These are phyloP conservation scores for Eucalyptus dawsonii DNA, from an alignment of 345 rosid genomes.

Conservation along the genomic window DNA sequence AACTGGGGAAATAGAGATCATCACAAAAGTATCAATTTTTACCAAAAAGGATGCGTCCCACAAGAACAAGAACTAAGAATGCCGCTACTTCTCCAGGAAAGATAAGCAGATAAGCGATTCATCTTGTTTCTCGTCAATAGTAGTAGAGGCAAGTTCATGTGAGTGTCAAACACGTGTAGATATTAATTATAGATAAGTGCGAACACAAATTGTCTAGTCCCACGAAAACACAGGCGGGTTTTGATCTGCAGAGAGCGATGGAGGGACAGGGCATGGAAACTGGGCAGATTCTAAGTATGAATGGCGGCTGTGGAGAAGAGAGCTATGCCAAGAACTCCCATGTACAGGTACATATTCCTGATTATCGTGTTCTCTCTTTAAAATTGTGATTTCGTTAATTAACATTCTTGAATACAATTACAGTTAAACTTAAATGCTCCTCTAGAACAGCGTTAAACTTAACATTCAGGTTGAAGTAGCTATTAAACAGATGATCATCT, in stretches of 20 bases:
- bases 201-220: neutral
- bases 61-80: neutral
- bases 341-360: neutral
- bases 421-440: neutral
- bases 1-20: neutral
- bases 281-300: conserved; percentile 4
- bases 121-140: neutral
- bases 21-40: neutral
- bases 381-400: neutral
- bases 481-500: neutral
- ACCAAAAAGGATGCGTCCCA: neutral
- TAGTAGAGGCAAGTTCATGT: neutral
- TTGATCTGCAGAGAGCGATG: neutral
- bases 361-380: neutral
- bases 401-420: neutral
- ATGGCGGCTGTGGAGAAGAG: conserved; percentile 14
- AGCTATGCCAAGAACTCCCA: conserved; percentile 25
- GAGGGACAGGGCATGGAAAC: neutral
- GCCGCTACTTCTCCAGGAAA: neutral
- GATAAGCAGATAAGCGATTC: neutral
- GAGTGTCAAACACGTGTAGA: neutral
- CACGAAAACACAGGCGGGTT: neutral
- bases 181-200: neutral
- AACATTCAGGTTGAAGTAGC: neutral
- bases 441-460: neutral